Evolutionary conservation across 306 rosid species (phyloP).

Genomic region (Rubus idaeus): DNA sequence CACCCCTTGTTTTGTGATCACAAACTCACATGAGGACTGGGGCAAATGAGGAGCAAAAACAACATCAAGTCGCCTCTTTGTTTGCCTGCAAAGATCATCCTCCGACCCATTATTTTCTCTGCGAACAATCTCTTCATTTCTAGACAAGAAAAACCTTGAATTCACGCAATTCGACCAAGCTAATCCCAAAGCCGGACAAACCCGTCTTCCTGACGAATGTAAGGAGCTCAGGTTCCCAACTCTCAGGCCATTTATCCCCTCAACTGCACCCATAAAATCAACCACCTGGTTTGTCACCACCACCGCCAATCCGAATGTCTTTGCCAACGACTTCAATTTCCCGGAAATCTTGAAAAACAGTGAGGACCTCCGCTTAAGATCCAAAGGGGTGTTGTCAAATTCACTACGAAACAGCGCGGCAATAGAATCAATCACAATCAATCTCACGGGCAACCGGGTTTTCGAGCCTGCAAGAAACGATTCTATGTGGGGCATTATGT

Average conservation of each 20-base stretch:
- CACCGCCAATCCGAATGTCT: constrained; percentile 57
- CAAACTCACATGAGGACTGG: constrained; percentile 41
- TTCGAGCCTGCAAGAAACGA: constrained; percentile 16
- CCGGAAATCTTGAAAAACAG: constrained; percentile 75
- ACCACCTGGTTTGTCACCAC: constrained; percentile 83
- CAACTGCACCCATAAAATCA: constrained; percentile 52
- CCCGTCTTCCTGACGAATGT: constrained; percentile 64
- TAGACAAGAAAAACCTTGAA: constrained; percentile 71
- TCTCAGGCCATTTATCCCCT: constrained; percentile 47
- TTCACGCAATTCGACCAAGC: constrained; percentile 90
- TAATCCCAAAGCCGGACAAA: constrained; percentile 79
- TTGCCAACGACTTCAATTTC: constrained; percentile 56
- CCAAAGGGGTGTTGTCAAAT: constrained; percentile 59
- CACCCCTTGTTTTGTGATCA: constrained; percentile 40
- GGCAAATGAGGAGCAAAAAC: constrained; percentile 90
- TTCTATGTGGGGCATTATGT: constrained; percentile 47
- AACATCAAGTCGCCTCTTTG: constrained; percentile 53
- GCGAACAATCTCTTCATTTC: constrained; percentile 38
- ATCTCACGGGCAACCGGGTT: constrained; percentile 48
- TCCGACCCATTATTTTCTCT: constrained; percentile 7
- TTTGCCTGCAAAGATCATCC: constrained; percentile 18
- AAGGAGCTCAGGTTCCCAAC: constrained; percentile 56
- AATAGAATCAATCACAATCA: constrained; percentile 74
- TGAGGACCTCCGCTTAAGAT: constrained; percentile 62
- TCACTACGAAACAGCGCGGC: constrained; percentile 87